phyloP scores from a whole-genome alignment of 1,139 yeast genomes.

The Saccharomycopsis hybrid region DNA sequence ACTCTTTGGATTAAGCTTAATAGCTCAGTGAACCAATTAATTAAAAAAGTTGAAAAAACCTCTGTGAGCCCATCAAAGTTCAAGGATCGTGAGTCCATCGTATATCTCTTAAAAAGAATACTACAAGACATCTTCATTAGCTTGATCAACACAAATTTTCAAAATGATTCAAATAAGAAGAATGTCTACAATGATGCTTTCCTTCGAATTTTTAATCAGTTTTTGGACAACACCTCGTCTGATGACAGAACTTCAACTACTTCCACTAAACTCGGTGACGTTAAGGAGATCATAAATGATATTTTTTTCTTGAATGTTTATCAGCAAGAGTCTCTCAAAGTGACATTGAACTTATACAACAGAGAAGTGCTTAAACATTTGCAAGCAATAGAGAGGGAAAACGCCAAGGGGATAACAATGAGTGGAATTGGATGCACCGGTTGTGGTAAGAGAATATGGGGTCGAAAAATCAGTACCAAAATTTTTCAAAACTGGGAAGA shows the following conservation, averaged over 20 bases:
- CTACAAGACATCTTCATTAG: conserved; percentile 47
- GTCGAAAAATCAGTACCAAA: conserved; percentile 42
- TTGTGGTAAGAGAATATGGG: conserved; percentile 65
- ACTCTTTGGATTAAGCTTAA: conserved; percentile 36
- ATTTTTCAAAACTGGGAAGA: conserved; percentile 44
- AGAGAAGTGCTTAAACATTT: conserved; percentile 43
- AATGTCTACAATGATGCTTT: conserved; percentile 32
- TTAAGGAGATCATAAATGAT: conserved; percentile 55
- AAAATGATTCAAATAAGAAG: conserved; percentile 21
- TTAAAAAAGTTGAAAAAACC: conserved; percentile 23
- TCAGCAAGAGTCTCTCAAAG: conserved; percentile 51
- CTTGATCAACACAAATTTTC: conserved; percentile 34
- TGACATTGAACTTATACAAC: conserved; percentile 49
- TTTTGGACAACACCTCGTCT: conserved; percentile 32
- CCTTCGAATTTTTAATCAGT: conserved; percentile 43
- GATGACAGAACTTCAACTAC: conserved; percentile 33
- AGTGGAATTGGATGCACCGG: conserved; percentile 52
- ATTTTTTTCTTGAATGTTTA: conserved; percentile 59
- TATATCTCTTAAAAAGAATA: conserved; percentile 36
- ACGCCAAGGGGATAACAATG: conserved; percentile 56
- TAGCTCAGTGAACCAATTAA: conserved; percentile 9
- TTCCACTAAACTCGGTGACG: conserved; percentile 41
- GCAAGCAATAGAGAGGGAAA: conserved; percentile 34
- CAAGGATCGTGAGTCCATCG: conserved; percentile 16
- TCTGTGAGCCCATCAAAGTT: conserved; percentile 11